Evolutionary conservation across 2,329 filamentous ascomycete genomes (phyloP).

Genomic region (Fusarium verrucosum): DNA sequence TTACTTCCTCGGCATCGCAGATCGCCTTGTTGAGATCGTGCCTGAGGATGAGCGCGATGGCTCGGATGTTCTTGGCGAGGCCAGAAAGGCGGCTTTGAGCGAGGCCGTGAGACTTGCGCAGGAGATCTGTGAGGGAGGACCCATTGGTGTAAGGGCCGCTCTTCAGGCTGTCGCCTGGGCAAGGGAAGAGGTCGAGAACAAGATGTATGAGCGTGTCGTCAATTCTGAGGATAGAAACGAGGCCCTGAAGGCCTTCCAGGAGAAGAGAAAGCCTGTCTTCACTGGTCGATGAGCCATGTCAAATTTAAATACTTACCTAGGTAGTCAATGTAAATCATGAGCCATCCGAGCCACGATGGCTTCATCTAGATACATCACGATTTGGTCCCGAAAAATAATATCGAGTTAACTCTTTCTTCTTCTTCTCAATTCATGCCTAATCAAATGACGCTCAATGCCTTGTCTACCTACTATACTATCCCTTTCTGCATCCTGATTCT

Average conservation of each 20-base stretch:
- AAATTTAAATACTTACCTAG: neutral
- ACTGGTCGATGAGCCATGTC: slow-evolving; percentile 56
- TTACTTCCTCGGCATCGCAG: slow-evolving; percentile 89
- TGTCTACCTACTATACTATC: slow-evolving; percentile 10
- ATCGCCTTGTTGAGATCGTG: slow-evolving; percentile 85
- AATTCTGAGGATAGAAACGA: slow-evolving; percentile 87
- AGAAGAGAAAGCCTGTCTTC: slow-evolving; percentile 69
- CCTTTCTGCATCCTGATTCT: slow-evolving; percentile 13
- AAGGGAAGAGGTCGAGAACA: slow-evolving; percentile 81
- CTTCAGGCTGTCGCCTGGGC: slow-evolving; percentile 80
- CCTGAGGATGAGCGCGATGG: slow-evolving; percentile 61
- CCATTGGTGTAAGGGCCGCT: slow-evolving; percentile 81
- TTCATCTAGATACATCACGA: neutral
- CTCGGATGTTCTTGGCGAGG: slow-evolving; percentile 61
- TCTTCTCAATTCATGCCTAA: neutral
- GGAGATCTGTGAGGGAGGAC: slow-evolving; percentile 90
- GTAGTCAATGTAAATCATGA: neutral
- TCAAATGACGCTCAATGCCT: neutral
- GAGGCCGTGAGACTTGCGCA: slow-evolving; percentile 81
- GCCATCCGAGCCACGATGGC: neutral
- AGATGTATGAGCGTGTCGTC: slow-evolving; percentile 85
- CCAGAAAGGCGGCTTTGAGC: slow-evolving; percentile 73
- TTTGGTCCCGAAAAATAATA: neutral
- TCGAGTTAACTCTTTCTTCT: neutral
- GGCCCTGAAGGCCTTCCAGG: slow-evolving; percentile 82